phyloP scores from a whole-genome alignment of 2,329 filamentous ascomycete species.

The Cyphellophora attinorum region DNA sequence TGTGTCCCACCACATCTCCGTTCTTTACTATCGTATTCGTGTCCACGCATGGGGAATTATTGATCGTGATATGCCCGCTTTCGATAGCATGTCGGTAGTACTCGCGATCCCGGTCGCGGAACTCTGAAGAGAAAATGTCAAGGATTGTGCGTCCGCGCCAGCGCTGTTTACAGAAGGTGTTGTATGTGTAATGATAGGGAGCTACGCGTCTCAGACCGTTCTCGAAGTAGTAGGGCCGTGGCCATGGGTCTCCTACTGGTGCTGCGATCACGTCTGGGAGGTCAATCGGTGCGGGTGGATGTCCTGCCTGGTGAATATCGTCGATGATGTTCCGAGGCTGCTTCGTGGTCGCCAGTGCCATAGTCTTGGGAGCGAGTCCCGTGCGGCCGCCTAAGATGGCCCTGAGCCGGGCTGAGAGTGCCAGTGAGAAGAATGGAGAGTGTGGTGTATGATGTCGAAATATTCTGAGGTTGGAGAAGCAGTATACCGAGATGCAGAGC shows the following conservation, averaged over 20 bases:
- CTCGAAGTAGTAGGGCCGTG: constrained; percentile 71
- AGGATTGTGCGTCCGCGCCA: constrained; percentile 76
- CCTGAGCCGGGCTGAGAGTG: neutral
- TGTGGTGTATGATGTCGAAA: no score
- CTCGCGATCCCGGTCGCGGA: constrained; percentile 72
- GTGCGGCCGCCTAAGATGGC: neutral
- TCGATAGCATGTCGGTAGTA: constrained; percentile 83
- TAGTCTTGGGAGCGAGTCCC: neutral
- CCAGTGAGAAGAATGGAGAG: no score
- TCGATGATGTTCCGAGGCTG: neutral
- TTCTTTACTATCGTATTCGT: constrained; percentile 69
- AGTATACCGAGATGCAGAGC: no score
- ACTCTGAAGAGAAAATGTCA: constrained; percentile 85
- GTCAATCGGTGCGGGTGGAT: constrained; percentile 12
- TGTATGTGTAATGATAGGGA: constrained; percentile 90
- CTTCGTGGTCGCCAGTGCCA: neutral
- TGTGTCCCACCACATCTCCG: constrained; percentile 85
- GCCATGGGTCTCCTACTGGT: constrained; percentile 39
- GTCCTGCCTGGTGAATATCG: neutral
- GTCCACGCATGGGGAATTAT: constrained; percentile 58
- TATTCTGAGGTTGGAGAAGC: no score
- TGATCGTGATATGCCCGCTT: constrained; percentile 67
- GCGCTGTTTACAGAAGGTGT: constrained; percentile 86
- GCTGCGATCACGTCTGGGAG: constrained; percentile 14
- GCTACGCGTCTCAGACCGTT: constrained; percentile 71